A percentile compares a stretch with the other conserved stretches of the same genome.
Conservation (phyloP, 148 eudicot species). For the Spergularia bocconei region DNA sequence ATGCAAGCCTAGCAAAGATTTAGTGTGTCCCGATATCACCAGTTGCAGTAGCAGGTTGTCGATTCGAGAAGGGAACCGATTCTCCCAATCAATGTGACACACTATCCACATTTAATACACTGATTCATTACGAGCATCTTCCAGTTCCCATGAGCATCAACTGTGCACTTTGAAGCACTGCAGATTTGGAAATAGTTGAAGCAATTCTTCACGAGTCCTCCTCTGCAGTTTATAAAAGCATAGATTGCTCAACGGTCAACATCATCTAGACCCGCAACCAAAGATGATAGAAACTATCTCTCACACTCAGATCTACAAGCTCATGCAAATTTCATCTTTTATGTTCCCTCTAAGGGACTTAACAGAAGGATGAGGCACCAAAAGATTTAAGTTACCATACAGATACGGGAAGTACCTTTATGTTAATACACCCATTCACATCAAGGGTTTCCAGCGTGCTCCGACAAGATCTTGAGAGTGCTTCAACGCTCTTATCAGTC, state of each 20-base stretch:
- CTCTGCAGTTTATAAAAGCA: slow-evolving; percentile 38
- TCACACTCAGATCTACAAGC: background rate
- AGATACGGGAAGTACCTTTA: slow-evolving; percentile 50
- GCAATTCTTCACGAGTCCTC: slow-evolving; percentile 71
- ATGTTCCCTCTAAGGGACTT: background rate
- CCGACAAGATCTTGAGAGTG: slow-evolving; percentile 63
- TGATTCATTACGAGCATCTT: background rate
- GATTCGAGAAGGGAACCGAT: background rate
- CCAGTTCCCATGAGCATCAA: slow-evolving; percentile 27
- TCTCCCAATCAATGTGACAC: background rate
- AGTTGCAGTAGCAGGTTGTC: background rate
- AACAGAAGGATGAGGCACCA: background rate
- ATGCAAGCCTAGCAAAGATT: background rate
- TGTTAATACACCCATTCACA: slow-evolving; percentile 91
- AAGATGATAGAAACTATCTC: background rate
- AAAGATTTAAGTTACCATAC: background rate
- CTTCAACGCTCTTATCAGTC: slow-evolving; percentile 78
- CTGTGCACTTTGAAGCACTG: slow-evolving; percentile 92
- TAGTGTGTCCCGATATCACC: background rate
- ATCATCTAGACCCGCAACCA: background rate
- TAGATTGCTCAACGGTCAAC: background rate
- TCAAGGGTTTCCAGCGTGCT: slow-evolving; percentile 71
- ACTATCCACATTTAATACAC: background rate
- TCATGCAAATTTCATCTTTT: background rate
- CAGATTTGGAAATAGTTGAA: slow-evolving; percentile 66